Percentiles rank a stretch among this genome's conserved stretches.
Evolutionary conservation across 768 basidiomycete genomes (phyloP).

Genomic region (Porphyrellus cyaneotinctus): DNA sequence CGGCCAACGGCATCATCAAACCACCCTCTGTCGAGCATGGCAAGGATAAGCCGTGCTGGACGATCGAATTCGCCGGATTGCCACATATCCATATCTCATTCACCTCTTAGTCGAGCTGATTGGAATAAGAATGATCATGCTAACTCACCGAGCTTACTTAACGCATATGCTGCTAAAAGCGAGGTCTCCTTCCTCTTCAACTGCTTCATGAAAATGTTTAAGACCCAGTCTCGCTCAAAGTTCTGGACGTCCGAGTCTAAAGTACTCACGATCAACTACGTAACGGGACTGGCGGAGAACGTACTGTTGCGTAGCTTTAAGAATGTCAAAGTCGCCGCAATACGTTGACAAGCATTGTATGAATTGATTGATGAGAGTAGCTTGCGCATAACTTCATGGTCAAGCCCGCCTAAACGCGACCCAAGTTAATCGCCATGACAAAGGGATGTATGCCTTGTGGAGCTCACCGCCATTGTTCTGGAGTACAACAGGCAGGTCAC

Average conservation of each 20-base stretch:
- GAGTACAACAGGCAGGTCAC: background rate
- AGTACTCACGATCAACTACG: background rate
- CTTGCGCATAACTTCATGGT: background rate
- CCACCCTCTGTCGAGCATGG: slow-evolving; percentile 12
- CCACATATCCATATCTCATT: background rate
- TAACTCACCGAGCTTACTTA: background rate
- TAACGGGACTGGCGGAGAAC: background rate
- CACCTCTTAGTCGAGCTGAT: background rate
- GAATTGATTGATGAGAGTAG: background rate
- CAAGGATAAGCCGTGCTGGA: background rate
- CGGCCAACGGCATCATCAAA: slow-evolving; percentile 12
- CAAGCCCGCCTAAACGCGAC: background rate
- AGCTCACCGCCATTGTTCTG: background rate
- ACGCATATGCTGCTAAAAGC: slow-evolving; percentile 9
- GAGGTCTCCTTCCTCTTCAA: background rate
- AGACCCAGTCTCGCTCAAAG: background rate
- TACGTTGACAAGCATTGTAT: background rate
- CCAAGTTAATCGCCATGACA: background rate
- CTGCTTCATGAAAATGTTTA: slow-evolving; percentile 1
- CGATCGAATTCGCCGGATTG: background rate
- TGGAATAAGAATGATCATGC: too few relatives aligned
- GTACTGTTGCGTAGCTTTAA: slow-evolving; percentile 9
- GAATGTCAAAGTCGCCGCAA: slow-evolving; percentile 3
- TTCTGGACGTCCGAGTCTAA: background rate
- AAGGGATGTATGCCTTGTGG: background rate